Evolutionary conservation across 164 flowering plant species (phyloP).

Genomic region (Saururus chinensis): DNA sequence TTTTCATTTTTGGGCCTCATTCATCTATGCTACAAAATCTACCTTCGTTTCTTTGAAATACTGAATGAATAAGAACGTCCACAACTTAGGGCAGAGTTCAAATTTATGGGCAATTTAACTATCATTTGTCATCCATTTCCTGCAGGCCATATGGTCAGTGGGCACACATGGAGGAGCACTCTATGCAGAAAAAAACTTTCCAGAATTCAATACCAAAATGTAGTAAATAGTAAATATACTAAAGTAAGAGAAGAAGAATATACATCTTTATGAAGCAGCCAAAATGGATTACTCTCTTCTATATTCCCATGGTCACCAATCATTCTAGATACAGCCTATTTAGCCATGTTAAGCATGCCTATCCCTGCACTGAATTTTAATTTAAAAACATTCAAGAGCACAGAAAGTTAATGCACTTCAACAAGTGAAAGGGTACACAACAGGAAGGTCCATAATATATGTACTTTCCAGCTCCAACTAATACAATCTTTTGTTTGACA

Average conservation of each 20-base stretch:
- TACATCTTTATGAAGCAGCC: constrained; percentile 84
- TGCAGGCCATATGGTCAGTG: too few species aligned
- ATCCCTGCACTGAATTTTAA: constrained; percentile 88
- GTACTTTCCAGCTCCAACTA: constrained; percentile 98
- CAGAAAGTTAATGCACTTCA: background rate
- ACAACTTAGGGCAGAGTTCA: too few species aligned
- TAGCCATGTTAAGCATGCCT: constrained; percentile 81
- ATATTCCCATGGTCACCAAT: constrained; percentile 29
- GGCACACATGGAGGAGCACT: too few species aligned
- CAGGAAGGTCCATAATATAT: background rate
- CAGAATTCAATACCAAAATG: background rate
- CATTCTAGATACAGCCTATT: constrained; percentile 70
- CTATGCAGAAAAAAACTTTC: too few species aligned
- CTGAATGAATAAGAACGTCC: too few species aligned
- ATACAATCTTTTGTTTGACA: constrained; percentile 88
- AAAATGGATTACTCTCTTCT: constrained; percentile 43
- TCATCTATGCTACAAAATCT: too few species aligned
- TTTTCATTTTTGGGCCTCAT: too few species aligned
- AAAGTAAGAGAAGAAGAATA: constrained; percentile 4
- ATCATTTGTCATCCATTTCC: too few species aligned
- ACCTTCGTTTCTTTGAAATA: too few species aligned
- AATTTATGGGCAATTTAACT: too few species aligned
- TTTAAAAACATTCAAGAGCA: constrained; percentile 8
- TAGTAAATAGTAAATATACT: background rate
- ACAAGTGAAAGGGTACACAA: background rate